Percentiles rank a stretch among this genome's conserved stretches.
phyloP scores from a whole-genome alignment of 306 rosid genomes.

The Parietaria judaica region DNA sequence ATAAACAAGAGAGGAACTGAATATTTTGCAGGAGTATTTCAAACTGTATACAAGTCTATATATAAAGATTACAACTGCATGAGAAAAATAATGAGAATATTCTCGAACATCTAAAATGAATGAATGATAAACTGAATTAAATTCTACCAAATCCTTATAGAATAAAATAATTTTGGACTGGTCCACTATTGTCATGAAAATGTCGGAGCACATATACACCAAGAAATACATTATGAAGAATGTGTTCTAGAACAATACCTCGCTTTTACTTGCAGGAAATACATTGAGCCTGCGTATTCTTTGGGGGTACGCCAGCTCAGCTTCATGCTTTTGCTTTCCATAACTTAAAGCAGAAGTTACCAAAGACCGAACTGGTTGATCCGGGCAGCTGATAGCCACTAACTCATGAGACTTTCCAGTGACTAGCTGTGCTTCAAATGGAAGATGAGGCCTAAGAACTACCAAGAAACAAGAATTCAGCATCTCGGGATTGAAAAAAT shows the following conservation, averaged over 20 bases:
- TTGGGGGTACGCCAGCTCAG: constrained; percentile 81
- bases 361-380: constrained; percentile 50
- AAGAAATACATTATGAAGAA: background rate
- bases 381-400: constrained; percentile 69
- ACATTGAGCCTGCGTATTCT: constrained; percentile 78
- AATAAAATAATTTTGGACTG: no score
- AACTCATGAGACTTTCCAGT: constrained; percentile 84
- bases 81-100: background rate
- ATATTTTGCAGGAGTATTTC: background rate
- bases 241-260: constrained; percentile 43
- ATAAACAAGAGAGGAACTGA: background rate
- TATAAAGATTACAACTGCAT: no score
- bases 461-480: constrained; percentile 27
- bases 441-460: constrained; percentile 96
- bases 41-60: no score
- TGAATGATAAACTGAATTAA: no score
- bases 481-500: background rate
- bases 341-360: constrained; percentile 37
- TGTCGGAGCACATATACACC: background rate
- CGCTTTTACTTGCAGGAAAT: constrained; percentile 72
- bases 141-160: no score
- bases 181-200: no score
- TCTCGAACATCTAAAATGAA: background rate
- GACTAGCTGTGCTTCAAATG: constrained; percentile 95
- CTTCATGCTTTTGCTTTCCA: constrained; percentile 89